Evolutionary conservation across 441 rosid species (phyloP).

Genomic region (Gossypium trilobum): DNA sequence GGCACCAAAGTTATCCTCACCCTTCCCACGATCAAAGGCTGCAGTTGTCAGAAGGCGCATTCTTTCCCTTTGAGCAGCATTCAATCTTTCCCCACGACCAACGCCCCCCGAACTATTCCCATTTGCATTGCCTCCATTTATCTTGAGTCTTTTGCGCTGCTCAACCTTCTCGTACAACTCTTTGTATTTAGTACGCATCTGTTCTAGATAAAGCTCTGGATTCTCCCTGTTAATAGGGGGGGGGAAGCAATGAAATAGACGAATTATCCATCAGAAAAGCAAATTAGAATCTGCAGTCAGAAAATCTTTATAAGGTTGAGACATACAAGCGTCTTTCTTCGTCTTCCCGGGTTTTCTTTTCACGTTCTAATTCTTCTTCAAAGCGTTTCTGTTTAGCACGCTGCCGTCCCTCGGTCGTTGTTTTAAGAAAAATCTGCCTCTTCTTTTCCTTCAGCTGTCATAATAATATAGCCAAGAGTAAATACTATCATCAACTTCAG

Average conservation of each 20-base stretch:
- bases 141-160: slow-evolving; percentile 73
- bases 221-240: slow-evolving; percentile 45
- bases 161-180: slow-evolving; percentile 70
- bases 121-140: slow-evolving; percentile 63
- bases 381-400: slow-evolving; percentile 81
- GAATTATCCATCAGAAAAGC: neutral
- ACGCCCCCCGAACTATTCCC: slow-evolving; percentile 66
- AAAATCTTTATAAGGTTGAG: slow-evolving; percentile 6
- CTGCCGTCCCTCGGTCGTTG: slow-evolving; percentile 74
- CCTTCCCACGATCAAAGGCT: slow-evolving; percentile 92
- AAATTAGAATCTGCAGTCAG: neutral
- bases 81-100: slow-evolving; percentile 89
- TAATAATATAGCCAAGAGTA: slow-evolving; percentile 2
- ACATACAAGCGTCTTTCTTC: slow-evolving; percentile 78
- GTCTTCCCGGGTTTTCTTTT: slow-evolving; percentile 60
- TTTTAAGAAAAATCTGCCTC: slow-evolving; percentile 71
- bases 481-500: neutral
- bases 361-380: slow-evolving; percentile 72
- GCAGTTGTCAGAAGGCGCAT: slow-evolving; percentile 91
- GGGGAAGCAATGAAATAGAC: slow-evolving; percentile 11
- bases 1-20: slow-evolving; percentile 85
- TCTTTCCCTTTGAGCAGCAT: slow-evolving; percentile 81
- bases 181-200: slow-evolving; percentile 58
- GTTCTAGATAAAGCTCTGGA: slow-evolving; percentile 72
- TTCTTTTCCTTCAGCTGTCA: slow-evolving; percentile 76